phyloP scores from a whole-genome alignment of 1,284 basidiomycete genomes.

The Trichosporon coremiiforme region DNA sequence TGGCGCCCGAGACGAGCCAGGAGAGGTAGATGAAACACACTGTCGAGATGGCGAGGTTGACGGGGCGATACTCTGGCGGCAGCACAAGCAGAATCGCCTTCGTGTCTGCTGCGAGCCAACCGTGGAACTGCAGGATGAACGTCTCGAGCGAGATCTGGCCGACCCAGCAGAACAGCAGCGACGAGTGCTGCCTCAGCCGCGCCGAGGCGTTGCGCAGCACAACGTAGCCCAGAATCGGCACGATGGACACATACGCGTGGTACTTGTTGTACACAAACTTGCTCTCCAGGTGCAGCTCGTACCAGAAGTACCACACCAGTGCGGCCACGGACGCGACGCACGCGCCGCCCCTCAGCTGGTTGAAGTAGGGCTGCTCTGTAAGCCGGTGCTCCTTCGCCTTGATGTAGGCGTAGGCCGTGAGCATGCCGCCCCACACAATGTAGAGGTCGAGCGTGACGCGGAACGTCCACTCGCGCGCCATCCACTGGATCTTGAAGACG shows the following conservation, averaged over 20 bases:
- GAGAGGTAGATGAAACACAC: constrained; percentile 76
- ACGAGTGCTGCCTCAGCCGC: constrained; percentile 69
- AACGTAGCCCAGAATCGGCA: constrained; percentile 75
- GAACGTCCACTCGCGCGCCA: constrained; percentile 80
- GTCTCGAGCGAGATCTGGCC: constrained; percentile 81
- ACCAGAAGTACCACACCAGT: constrained; percentile 75
- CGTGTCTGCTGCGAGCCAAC: constrained; percentile 84
- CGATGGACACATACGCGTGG: constrained; percentile 79
- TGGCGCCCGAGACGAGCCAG: constrained; percentile 73
- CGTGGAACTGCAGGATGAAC: constrained; percentile 85
- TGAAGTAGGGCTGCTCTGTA: constrained; percentile 71
- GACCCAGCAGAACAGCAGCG: constrained; percentile 72
- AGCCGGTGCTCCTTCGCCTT: constrained; percentile 73
- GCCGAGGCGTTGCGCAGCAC: constrained; percentile 73
- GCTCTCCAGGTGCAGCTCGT: constrained; percentile 71
- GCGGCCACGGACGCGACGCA: constrained; percentile 61
- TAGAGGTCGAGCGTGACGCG: constrained; percentile 81
- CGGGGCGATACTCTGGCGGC: constrained; percentile 71
- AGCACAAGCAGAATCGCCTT: constrained; percentile 78
- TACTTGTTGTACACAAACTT: constrained; percentile 83
- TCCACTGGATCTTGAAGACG: constrained; percentile 76
- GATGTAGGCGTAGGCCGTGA: constrained; percentile 70
- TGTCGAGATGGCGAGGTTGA: constrained; percentile 75
- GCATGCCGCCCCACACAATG: constrained; percentile 84
- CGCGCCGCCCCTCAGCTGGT: constrained; percentile 60